Percentiles rank a stretch among this genome's conserved stretches.
phyloP scores from a whole-genome alignment of 176 grass and related monocot genomes.

The Oryza rufipogon region DNA sequence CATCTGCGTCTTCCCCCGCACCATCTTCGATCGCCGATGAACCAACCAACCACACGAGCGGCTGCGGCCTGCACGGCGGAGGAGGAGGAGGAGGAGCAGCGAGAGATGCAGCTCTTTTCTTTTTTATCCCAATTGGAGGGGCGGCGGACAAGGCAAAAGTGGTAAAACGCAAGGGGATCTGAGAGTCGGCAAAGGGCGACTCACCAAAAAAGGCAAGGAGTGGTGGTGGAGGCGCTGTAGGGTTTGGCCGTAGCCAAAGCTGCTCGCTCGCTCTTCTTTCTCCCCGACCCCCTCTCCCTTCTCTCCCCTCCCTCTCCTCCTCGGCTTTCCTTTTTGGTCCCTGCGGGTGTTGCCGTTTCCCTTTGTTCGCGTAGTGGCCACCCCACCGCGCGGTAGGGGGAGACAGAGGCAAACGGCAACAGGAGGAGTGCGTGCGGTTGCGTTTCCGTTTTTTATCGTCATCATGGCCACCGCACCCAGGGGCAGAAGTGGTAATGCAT shows the following conservation, averaged over 20 bases:
- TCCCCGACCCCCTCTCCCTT: background rate
- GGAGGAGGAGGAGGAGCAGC: background rate
- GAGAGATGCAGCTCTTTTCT: background rate
- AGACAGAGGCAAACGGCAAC: too few species aligned
- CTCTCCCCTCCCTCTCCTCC: background rate
- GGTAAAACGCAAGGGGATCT: conserved; percentile 50
- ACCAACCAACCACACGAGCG: too few species aligned
- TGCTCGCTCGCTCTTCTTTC: background rate
- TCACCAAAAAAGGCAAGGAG: conserved; percentile 61
- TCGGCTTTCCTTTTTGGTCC: conserved; percentile 59
- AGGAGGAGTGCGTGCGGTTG: background rate
- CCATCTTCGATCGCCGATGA: conserved; percentile 43
- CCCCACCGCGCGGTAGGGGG: background rate
- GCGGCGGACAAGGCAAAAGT: conserved; percentile 33
- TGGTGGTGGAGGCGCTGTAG: conserved; percentile 31
- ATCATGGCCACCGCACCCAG: background rate
- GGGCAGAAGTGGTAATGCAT: background rate
- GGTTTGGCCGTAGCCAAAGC: conserved; percentile 39
- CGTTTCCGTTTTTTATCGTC: conserved; percentile 24
- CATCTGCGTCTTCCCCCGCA: conserved; percentile 82
- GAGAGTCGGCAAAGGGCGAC: conserved; percentile 35
- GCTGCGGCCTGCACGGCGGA: background rate
- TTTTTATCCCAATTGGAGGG: conserved; percentile 48
- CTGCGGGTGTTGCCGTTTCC: conserved; percentile 29
- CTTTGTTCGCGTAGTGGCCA: background rate